Evolutionary conservation across 2,329 filamentous ascomycete genomes (phyloP).

Genomic region (Fusarium sp.): DNA sequence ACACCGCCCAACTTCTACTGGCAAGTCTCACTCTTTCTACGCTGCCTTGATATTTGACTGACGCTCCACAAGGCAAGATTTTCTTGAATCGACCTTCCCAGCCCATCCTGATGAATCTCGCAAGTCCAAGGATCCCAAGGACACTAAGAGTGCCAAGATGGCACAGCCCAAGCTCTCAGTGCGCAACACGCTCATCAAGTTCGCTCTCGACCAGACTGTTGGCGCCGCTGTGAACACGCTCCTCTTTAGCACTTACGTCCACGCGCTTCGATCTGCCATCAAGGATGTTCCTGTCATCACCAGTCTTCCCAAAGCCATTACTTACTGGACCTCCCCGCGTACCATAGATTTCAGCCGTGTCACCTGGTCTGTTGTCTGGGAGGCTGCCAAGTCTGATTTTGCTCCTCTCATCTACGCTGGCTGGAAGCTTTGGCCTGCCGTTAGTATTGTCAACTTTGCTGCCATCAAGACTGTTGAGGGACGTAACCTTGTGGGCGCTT

Average conservation of each 20-base stretch:
- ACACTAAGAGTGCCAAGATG: slow-evolving; percentile 41
- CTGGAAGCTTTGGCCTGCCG: slow-evolving; percentile 74
- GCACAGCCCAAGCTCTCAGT: slow-evolving; percentile 63
- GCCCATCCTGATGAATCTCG: slow-evolving; percentile 62
- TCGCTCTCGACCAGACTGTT: slow-evolving; percentile 74
- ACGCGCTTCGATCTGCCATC: slow-evolving; percentile 65
- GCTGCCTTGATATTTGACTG: slow-evolving; percentile 27
- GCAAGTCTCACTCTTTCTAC: slow-evolving; percentile 55
- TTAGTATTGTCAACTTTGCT: slow-evolving; percentile 77
- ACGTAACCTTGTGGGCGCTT: slow-evolving; percentile 75
- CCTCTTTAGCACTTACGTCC: slow-evolving; percentile 69
- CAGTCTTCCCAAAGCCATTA: slow-evolving; percentile 50
- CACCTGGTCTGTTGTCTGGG: slow-evolving; percentile 58
- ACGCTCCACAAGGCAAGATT: slow-evolving; percentile 71
- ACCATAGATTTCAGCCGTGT: slow-evolving; percentile 60
- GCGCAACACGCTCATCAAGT: slow-evolving; percentile 74
- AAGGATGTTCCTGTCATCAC: slow-evolving; percentile 52
- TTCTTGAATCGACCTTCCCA: slow-evolving; percentile 79
- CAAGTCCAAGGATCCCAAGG: slow-evolving; percentile 51
- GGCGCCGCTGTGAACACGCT: slow-evolving; percentile 74
- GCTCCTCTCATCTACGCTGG: slow-evolving; percentile 74
- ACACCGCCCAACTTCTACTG: slow-evolving; percentile 88
- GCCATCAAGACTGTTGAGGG: slow-evolving; percentile 75
- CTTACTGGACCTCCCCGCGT: slow-evolving; percentile 52
- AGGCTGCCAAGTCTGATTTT: slow-evolving; percentile 65